Evolutionary conservation across 2,329 filamentous ascomycete genomes (phyloP).

Genomic region (Arthrobotrys megalospora): DNA sequence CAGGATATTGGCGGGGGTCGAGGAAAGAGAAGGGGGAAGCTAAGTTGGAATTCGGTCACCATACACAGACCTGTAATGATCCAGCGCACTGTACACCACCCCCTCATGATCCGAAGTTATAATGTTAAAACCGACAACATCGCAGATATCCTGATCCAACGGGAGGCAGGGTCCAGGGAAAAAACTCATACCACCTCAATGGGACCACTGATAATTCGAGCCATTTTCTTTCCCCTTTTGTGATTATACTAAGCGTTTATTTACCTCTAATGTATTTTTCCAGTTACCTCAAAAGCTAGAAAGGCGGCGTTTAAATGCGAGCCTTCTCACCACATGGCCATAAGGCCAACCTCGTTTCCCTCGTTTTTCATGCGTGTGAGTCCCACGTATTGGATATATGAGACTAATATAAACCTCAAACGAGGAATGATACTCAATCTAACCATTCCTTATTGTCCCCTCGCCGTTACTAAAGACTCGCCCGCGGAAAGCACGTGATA

Average conservation of each 20-base stretch:
- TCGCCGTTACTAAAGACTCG: neutral
- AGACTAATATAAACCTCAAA: conserved; percentile 38
- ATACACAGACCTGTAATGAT: conserved; percentile 3
- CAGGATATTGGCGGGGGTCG: conserved; percentile 26
- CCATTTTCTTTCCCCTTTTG: conserved; percentile 9
- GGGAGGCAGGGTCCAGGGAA: conserved; percentile 7
- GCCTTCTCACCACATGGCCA: conserved; percentile 29
- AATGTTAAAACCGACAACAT: neutral
- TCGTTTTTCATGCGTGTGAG: conserved; percentile 23
- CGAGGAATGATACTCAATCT: conserved; percentile 7
- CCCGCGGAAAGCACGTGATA: neutral
- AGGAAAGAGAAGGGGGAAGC: conserved; percentile 21
- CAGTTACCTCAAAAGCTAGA: conserved; percentile 19
- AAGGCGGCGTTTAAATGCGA: conserved; percentile 54
- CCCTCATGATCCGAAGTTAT: neutral
- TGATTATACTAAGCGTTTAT: conserved; percentile 11
- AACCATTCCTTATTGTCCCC: neutral
- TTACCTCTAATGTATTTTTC: conserved; percentile 28
- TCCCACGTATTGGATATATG: conserved; percentile 3
- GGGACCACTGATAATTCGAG: conserved; percentile 34
- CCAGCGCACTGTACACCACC: conserved; percentile 20
- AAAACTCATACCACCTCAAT: conserved; percentile 13
- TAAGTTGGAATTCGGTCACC: conserved; percentile 7
- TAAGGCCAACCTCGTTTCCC: conserved; percentile 25
- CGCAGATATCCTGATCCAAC: too few relatives aligned